A percentile compares a stretch with the other conserved stretches of the same genome.
These are phyloP conservation scores for Pseudisothecium myosuroides DNA, from an alignment of 225 moss, liverwort and hornwort genomes.

Conservation along the genomic window DNA sequence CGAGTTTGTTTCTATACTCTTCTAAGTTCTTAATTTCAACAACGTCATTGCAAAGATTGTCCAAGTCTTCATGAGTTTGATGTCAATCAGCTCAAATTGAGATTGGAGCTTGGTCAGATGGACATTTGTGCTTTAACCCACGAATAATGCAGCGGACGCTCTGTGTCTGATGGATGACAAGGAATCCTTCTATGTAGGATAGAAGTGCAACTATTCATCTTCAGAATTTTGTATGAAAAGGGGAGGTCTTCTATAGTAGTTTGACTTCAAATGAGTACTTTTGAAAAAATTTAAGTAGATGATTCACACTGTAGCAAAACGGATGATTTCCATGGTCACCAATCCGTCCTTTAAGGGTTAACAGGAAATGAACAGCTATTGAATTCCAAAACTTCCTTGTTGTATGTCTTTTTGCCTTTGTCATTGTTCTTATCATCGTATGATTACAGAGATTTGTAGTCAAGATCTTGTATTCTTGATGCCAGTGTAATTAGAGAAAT, in stretches of 20 bases:
- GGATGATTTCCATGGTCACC: no score
- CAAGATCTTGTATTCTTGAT: not conserved
- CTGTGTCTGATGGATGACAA: no score
- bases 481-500: not conserved
- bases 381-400: not conserved
- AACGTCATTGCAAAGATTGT: not conserved
- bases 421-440: not conserved
- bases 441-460: not conserved
- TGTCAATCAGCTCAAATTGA: not conserved
- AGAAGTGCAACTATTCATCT: no score
- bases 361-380: not conserved
- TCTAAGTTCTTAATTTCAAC: not conserved
- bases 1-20: not conserved
- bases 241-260: no score
- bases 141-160: no score
- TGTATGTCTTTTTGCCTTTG: not conserved
- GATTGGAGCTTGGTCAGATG: not conserved
- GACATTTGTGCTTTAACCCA: not conserved
- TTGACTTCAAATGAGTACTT: no score
- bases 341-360: no score
- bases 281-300: no score
- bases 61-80: not conserved
- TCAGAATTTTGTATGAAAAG: no score
- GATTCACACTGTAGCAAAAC: no score
- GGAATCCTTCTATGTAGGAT: no score